These are phyloP conservation scores for Globisporangium emineosum DNA, from an alignment of 352 stramenopile species.

Conservation along the genomic window DNA sequence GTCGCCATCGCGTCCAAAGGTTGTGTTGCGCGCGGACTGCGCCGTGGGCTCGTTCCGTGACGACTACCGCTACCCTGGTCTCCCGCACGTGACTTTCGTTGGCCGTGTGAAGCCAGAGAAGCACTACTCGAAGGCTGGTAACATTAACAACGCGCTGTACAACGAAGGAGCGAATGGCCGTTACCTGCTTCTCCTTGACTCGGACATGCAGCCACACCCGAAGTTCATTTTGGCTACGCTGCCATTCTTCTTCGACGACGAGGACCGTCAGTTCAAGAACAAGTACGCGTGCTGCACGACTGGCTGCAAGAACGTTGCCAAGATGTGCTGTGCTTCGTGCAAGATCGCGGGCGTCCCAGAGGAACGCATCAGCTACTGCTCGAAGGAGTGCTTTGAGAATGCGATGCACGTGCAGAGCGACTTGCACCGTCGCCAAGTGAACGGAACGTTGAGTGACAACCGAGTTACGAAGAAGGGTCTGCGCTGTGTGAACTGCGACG, in stretches of 20 bases:
- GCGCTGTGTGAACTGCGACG: constrained; percentile 66
- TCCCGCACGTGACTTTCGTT: constrained; percentile 77
- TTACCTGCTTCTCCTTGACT: constrained; percentile 79
- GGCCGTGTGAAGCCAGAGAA: constrained; percentile 71
- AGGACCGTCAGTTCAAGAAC: constrained; percentile 77
- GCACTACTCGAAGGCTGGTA: constrained; percentile 86
- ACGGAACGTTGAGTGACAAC: constrained; percentile 74
- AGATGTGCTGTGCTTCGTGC: constrained; percentile 84
- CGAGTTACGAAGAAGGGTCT: constrained; percentile 67
- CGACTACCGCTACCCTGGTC: constrained; percentile 79
- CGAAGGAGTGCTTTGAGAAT: constrained; percentile 86
- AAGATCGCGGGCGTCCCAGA: constrained; percentile 83
- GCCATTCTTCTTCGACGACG: constrained; percentile 86
- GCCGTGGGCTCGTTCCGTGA: constrained; percentile 81
- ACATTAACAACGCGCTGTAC: constrained; percentile 90
- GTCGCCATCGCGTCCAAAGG: constrained; percentile 58
- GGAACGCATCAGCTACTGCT: constrained; percentile 85
- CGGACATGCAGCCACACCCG: constrained; percentile 84
- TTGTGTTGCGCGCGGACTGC: constrained; percentile 75
- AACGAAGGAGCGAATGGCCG: constrained; percentile 81
- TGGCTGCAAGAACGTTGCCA: constrained; percentile 78
- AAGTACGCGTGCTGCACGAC: constrained; percentile 76
- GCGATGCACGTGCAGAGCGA: constrained; percentile 74
- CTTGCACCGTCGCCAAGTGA: constrained; percentile 79
- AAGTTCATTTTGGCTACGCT: constrained; percentile 83